Base-by-base conservation (phyloP, 352 stramenopile genomes). In the Phytopythium cucurbitacearum region DNA sequence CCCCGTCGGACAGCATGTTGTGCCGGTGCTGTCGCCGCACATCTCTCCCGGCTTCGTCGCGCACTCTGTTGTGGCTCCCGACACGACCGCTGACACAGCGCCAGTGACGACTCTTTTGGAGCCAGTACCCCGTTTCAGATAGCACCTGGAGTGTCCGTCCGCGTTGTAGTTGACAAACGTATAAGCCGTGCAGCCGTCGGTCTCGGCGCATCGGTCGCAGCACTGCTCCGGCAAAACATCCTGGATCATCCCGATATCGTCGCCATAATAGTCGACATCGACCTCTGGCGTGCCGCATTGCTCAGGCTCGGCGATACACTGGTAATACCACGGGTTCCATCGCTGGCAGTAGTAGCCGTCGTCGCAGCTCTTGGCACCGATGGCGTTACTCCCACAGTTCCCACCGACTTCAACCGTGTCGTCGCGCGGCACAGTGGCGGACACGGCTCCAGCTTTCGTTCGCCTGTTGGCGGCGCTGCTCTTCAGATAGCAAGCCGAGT, bases 161-260 rank as follows among this genome's bases (percentile, higher is more conserved):
- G 68, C 54, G 42, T 67, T 64, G 53, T 59, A 64, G 57, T 78
- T 78, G 47, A 75, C 62, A 51, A 63, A 78, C 39, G 69, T 76
- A 53, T 76, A 79, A n/a, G 60, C 66, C 55, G 62, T 54, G 49
- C 69, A 79, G 16, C 69, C 60, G 1, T 45, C 45, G 7, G 46
- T 69, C 16, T 59, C 63, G 4, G 59, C 40, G 56, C 70, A 80
- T 9, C 52, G 62, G 7, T 74, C 62, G 55, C 67, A 76, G 63
- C 66, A 75, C 0, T 51, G 43, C 8, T 38, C 40, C 10, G 62
- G 62, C 13, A 60, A 49, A n/a, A 71, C 35, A 11, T 47, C 53
- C 48, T 67, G 63, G 21, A 64, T 34, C 13, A n/a, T 56, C 47
- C 51, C 62, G 51, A 70, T 53, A 39, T 65, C 56, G 35, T 65